Percentiles rank a stretch among this genome's conserved stretches.
These are phyloP conservation scores for Rhazya stricta DNA, from an alignment of 257 asterid genomes.

Conservation along the genomic window DNA sequence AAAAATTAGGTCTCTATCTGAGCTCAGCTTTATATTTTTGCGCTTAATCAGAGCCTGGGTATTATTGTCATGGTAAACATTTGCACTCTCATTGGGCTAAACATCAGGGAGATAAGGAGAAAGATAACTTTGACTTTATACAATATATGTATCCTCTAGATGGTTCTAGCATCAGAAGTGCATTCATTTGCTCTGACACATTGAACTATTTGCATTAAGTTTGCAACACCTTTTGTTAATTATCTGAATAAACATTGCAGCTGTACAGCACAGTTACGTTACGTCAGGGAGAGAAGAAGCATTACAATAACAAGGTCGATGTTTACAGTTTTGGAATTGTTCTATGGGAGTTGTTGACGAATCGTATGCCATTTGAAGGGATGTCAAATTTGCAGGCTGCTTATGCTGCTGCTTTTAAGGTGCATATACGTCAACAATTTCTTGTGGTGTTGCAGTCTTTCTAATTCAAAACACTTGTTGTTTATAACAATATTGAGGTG, in stretches of 20 bases:
- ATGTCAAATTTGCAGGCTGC: slow-evolving; percentile 99
- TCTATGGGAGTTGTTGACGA: slow-evolving; percentile 79
- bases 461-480: not conserved
- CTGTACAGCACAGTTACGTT: slow-evolving; percentile 94
- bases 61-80: not conserved
- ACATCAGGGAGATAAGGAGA: not conserved
- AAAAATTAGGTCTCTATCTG: not conserved
- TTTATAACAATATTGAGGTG: too few species aligned
- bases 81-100: too few species aligned
- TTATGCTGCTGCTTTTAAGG: slow-evolving; percentile 99
- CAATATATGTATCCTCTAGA: not conserved
- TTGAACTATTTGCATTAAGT: not conserved
- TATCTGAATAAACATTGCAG: slow-evolving; percentile 45
- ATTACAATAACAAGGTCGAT: slow-evolving; percentile 90
- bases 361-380: slow-evolving; percentile 97
- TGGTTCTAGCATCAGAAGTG: not conserved
- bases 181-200: slow-evolving; percentile 6
- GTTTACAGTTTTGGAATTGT: slow-evolving; percentile 96
- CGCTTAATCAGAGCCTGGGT: not conserved
- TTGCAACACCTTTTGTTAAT: not conserved
- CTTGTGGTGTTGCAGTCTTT: not conserved
- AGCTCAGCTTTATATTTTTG: not conserved
- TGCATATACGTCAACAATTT: slow-evolving; percentile 17
- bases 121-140: not conserved
- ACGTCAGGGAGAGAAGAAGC: slow-evolving; percentile 98